These are phyloP conservation scores for Pyrenophora graminea DNA, from an alignment of 2,329 filamentous ascomycete species.

Conservation along the genomic window DNA sequence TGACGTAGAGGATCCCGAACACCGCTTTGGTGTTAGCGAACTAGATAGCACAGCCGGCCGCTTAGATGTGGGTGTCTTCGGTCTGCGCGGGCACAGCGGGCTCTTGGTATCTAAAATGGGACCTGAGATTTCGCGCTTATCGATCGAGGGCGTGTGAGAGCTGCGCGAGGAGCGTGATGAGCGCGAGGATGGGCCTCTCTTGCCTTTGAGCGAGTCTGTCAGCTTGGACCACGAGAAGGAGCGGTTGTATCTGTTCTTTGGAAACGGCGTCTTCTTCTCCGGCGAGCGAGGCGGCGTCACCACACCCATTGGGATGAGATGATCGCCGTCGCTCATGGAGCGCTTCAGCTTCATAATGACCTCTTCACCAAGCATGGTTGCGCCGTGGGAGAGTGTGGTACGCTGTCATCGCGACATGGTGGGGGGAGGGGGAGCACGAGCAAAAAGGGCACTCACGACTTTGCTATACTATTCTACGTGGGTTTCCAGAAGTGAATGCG, in stretches of 20 bases:
- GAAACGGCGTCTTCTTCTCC: constrained; percentile 6
- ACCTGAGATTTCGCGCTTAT: constrained; percentile 32
- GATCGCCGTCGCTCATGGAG: constrained; percentile 28
- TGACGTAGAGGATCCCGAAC: neutral
- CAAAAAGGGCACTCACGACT: constrained; percentile 27
- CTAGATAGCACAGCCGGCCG: constrained; percentile 18
- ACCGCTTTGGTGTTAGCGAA: constrained; percentile 6
- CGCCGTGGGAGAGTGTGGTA: constrained; percentile 4
- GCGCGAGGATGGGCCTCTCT: constrained; percentile 18
- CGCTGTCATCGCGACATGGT: constrained; percentile 9
- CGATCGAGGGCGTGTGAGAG: constrained; percentile 20
- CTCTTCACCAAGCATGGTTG: constrained; percentile 25
- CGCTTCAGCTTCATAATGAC: constrained; percentile 31
- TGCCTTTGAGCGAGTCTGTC: constrained; percentile 32
- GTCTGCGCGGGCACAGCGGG: constrained; percentile 21
- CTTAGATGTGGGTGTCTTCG: constrained; percentile 4
- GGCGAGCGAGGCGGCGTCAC: constrained; percentile 20
- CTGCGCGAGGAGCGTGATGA: constrained; percentile 18
- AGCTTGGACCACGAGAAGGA: constrained; percentile 37
- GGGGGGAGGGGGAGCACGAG: constrained; percentile 7
- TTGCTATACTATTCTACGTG: constrained; percentile 20
- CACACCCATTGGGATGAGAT: constrained; percentile 22
- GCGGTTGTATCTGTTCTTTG: constrained; percentile 17
- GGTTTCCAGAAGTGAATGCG: constrained; percentile 28
- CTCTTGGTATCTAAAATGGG: constrained; percentile 27